phyloP scores from a whole-genome alignment of 768 basidiomycete species.

The Hysterangium stoloniferum region DNA sequence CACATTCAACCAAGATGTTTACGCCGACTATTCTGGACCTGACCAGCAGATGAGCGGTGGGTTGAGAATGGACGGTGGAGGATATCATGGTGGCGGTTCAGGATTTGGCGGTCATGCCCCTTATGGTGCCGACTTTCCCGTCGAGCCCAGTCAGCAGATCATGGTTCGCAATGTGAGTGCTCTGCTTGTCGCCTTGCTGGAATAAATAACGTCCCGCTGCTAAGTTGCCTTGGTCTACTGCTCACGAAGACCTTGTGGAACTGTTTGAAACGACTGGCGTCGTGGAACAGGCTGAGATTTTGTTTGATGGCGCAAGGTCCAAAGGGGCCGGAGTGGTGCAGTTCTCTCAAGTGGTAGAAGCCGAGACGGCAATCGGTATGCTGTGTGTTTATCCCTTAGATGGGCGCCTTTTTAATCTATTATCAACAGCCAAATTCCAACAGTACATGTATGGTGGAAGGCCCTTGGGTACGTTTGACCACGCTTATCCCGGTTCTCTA shows the following conservation, averaged over 20 bases:
- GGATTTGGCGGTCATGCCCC: constrained; percentile 28
- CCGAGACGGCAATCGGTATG: constrained; percentile 88
- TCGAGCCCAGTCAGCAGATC: constrained; percentile 93
- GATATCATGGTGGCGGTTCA: constrained; percentile 28
- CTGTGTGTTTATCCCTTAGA: not conserved
- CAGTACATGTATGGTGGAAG: constrained; percentile 92
- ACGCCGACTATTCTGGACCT: constrained; percentile 89
- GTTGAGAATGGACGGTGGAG: constrained; percentile 30
- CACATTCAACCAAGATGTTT: constrained; percentile 81
- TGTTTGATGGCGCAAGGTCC: constrained; percentile 86
- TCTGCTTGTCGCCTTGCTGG: not conserved
- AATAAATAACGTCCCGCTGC: constrained; percentile 4
- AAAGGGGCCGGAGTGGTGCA: constrained; percentile 97
- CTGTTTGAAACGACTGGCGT: constrained; percentile 96
- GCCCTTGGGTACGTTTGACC: constrained; percentile 54
- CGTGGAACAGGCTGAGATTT: constrained; percentile 90
- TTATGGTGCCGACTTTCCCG: constrained; percentile 38
- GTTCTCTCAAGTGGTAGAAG: constrained; percentile 79
- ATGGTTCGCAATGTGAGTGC: constrained; percentile 95
- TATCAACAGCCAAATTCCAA: constrained; percentile 74
- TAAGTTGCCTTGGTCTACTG: constrained; percentile 97
- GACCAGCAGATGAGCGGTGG: constrained; percentile 45
- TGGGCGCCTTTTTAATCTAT: not conserved
- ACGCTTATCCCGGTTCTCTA: not conserved
- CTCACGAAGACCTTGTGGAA: constrained; percentile 97